A percentile compares a stretch with the other conserved stretches of the same genome.
These are phyloP conservation scores for Apophysomyces sp. DNA, from an alignment of 371 early-diverging fungal species.

Conservation along the genomic window DNA sequence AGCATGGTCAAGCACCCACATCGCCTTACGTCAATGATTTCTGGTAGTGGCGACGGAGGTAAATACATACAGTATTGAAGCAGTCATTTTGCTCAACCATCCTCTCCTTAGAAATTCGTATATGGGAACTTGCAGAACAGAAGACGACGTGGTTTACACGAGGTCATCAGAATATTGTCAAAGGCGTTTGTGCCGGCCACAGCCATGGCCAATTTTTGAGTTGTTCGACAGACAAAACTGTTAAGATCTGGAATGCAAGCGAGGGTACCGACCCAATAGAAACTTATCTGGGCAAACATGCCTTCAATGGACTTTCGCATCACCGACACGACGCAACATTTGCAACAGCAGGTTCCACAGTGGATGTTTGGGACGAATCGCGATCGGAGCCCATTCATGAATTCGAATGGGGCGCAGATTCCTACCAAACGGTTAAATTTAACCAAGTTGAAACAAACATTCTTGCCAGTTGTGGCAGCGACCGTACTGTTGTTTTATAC, in stretches of 20 bases:
- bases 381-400: conserved; percentile 83
- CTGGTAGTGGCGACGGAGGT: conserved; percentile 95
- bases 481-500: conserved; percentile 92
- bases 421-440: conserved; percentile 88
- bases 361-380: conserved; percentile 93
- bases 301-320: conserved; percentile 81
- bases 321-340: conserved; percentile 82
- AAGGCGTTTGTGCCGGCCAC: conserved; percentile 74
- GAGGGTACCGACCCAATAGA: conserved; percentile 53
- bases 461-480: conserved; percentile 88
- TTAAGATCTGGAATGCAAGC: conserved; percentile 80
- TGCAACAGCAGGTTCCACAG: conserved; percentile 82
- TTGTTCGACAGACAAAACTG: conserved; percentile 87
- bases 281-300: conserved; percentile 76
- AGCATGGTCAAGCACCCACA: conserved; percentile 90
- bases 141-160: conserved; percentile 71
- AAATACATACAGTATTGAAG: not conserved
- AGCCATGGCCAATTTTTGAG: conserved; percentile 71
- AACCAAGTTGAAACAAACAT: conserved; percentile 93
- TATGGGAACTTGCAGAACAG: conserved; percentile 81
- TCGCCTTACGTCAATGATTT: conserved; percentile 74
- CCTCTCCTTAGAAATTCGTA: conserved; percentile 62
- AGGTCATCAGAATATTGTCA: conserved; percentile 82
- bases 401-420: conserved; percentile 93
- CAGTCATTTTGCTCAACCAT: not conserved